Base-by-base conservation (phyloP, 2,329 filamentous ascomycete genomes). In the Byssoonygena ceratinophila region DNA sequence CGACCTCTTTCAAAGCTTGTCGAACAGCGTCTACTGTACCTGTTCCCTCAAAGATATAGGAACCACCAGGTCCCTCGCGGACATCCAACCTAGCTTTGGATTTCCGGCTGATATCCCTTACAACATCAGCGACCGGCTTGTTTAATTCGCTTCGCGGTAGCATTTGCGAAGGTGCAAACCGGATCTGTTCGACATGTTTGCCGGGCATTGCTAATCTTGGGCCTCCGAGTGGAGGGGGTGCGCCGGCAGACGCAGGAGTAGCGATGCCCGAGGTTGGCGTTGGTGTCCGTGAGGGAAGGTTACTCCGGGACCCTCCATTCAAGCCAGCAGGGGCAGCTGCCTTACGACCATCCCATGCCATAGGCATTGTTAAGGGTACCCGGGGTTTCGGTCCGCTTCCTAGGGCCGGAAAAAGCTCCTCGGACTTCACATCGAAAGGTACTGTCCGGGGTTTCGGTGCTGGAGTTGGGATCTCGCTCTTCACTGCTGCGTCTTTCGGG, bases 391-490 rank as follows among this genome's bases (percentile, higher is more conserved):
- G 74, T 5, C 71, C 79, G 57, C 80, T 77, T 51, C 90, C 91
- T 44, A 98, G 80, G 61, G 90, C 83, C n/a, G 92, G 92, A 77
- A 98, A 98, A 55, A 87, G 75, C 70, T 97, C 90, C 65, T 94
- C 86, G 16, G 87, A 94, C 63, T 87, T 79, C 18, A 87, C 90
- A 68, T 97, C 87, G 56, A 96, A 31, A 75, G 68, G 55, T 65
- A 68, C 55, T 64, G 64, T 8, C 63, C 56, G 29, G 65, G 65
- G 55, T 52, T 79, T 74, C 32, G 74, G 55, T 27, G 51, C 56
- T 3, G 62, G 45, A 7, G 20, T 6, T 25, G 37, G 6, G 25
- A 75, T 66, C 16, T 49, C 46, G 87, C 88, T 50, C 79, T 81
- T 51, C 68, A 70, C 69, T 72, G 71, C 52, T 76, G 70, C 49